Evolutionary conservation across 139 green algal genomes (phyloP).

Genomic region (Chlorella sp.): DNA sequence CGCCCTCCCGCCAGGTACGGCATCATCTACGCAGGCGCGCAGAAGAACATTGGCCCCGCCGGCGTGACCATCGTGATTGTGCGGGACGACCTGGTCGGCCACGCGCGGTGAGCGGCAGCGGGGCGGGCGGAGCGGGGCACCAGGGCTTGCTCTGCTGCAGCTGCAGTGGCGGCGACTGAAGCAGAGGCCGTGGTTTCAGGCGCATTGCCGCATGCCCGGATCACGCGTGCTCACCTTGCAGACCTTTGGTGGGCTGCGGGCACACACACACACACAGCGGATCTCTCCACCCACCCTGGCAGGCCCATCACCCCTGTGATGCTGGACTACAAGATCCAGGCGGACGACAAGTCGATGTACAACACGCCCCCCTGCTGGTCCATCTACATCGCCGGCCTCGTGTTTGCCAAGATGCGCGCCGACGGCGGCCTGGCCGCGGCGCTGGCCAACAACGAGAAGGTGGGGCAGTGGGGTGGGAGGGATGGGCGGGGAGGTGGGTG

Average conservation of each 20-base stretch:
- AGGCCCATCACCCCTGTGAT: constrained; percentile 84
- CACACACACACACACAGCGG: background rate
- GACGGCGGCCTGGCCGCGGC: constrained; percentile 52
- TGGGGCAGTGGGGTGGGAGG: background rate
- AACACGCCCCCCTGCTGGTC: constrained; percentile 98
- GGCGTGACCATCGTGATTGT: constrained; percentile 97
- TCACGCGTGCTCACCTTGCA: no score
- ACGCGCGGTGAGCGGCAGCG: constrained; percentile 46
- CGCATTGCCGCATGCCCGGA: no score
- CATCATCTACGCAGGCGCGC: constrained; percentile 97
- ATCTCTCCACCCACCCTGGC: background rate
- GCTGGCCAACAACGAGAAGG: constrained; percentile 42
- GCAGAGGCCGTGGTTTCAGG: no score
- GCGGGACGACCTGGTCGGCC: constrained; percentile 94
- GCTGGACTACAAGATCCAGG: constrained; percentile 92
- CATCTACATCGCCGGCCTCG: constrained; percentile 98
- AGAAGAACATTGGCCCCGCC: constrained; percentile 98
- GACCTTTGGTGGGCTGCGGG: background rate
- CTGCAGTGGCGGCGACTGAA: no score
- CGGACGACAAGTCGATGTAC: constrained; percentile 94
- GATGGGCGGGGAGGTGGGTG: background rate
- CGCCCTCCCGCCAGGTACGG: constrained; percentile 55
- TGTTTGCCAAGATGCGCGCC: constrained; percentile 92
- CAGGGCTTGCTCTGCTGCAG: no score
- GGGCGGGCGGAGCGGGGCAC: background rate